phyloP scores from a whole-genome alignment of 306 rosid genomes.

The Quercus ilex region DNA sequence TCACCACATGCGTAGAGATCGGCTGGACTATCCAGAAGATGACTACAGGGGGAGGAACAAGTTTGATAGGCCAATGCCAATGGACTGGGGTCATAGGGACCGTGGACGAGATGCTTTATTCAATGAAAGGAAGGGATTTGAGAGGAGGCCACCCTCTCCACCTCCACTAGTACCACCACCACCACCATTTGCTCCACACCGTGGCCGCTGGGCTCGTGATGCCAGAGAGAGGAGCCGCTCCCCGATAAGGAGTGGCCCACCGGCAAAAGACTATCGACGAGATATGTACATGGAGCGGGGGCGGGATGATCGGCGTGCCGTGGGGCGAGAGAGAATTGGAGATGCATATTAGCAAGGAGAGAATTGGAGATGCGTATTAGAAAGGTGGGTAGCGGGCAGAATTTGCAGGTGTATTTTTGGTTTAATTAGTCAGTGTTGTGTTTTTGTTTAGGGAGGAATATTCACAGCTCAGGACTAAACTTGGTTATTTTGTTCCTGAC shows the following conservation, averaged over 20 bases:
- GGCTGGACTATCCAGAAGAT: conserved; percentile 63
- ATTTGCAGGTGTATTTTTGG: conserved; percentile 8
- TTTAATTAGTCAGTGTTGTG: background rate
- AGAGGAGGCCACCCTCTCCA: conserved; percentile 74
- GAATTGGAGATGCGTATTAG: conserved; percentile 64
- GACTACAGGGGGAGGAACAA: conserved; percentile 66
- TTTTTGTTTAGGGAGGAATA: background rate
- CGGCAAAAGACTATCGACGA: conserved; percentile 59
- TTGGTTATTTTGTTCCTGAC: background rate
- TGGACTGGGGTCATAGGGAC: conserved; percentile 71
- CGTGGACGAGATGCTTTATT: conserved; percentile 66
- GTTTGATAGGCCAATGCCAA: conserved; percentile 65
- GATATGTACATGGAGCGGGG: conserved; percentile 45
- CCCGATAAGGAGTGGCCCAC: conserved; percentile 61
- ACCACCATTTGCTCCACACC: conserved; percentile 38
- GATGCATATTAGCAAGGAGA: conserved; percentile 48
- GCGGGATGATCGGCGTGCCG: conserved; percentile 60
- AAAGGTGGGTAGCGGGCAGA: background rate
- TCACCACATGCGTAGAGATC: conserved; percentile 55
- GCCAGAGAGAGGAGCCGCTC: conserved; percentile 80
- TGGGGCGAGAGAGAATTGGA: conserved; percentile 65
- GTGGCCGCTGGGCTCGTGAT: conserved; percentile 61
- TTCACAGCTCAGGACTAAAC: background rate
- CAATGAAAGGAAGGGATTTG: conserved; percentile 63
- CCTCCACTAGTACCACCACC: conserved; percentile 44